A percentile compares a stretch with the other conserved stretches of the same genome.
Conservation (phyloP, 1,284 basidiomycete species). For the Kalmanozyma brasiliensis region DNA sequence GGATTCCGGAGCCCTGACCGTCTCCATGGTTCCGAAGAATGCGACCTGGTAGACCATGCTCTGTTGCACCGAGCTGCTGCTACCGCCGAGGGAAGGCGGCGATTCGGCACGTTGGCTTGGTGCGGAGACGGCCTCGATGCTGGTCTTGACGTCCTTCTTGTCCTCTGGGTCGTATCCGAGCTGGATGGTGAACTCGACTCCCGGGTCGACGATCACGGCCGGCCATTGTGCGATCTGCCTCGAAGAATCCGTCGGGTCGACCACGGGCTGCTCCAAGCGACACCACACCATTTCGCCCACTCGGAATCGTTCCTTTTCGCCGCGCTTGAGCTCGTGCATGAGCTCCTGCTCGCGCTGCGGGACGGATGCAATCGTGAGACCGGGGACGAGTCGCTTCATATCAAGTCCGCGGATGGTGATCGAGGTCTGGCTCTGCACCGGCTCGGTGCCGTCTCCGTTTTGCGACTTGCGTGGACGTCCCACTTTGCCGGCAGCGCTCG, state of each 20-base stretch:
- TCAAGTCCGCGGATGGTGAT: constrained; percentile 34
- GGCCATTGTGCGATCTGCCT: constrained; percentile 41
- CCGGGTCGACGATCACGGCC: constrained; percentile 31
- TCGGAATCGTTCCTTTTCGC: constrained; percentile 49
- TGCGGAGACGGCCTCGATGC: constrained; percentile 23
- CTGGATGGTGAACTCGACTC: constrained; percentile 14
- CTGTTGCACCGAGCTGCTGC: constrained; percentile 10
- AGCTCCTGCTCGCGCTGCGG: constrained; percentile 41
- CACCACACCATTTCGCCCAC: constrained; percentile 50
- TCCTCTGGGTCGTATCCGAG: constrained; percentile 15
- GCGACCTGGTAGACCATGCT: constrained; percentile 35
- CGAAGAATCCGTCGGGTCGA: constrained; percentile 13
- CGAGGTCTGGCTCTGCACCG: constrained; percentile 9
- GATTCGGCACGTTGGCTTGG: constrained; percentile 11
- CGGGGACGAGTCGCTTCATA: constrained; percentile 40
- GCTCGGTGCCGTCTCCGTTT: constrained; percentile 4
- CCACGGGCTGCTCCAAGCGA: constrained; percentile 35
- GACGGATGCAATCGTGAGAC: constrained; percentile 35
- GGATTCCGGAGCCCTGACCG: constrained; percentile 25
- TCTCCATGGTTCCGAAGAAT: constrained; percentile 46
- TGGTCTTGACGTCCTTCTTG: constrained; percentile 18
- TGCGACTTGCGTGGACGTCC: constrained; percentile 12
- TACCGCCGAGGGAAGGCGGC: constrained; percentile 13
- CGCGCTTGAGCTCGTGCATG: constrained; percentile 30
- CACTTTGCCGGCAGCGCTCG: constrained; percentile 16